Evolutionary conservation across 2,329 filamentous ascomycete species (phyloP), one percentile per base, ranked within the genome.

Genomic region (Magnaporthiopsis rhizophila): DNA sequence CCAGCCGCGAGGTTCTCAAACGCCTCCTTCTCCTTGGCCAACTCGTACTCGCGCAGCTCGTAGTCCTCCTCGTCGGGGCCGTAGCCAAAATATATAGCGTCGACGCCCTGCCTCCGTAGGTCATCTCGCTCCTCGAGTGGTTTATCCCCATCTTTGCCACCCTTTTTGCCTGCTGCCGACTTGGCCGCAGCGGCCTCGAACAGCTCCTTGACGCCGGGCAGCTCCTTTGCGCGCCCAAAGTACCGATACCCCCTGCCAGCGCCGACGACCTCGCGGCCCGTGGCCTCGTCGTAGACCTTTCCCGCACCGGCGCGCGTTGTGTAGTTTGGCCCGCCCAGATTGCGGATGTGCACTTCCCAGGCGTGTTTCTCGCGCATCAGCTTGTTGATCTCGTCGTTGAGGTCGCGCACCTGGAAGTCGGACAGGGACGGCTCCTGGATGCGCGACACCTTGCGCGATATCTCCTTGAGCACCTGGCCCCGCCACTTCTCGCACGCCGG

Each of bases 361-460:
- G 96, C 93, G 83, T 96, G 92, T 78, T 99, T 99, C 81, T 99
- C 95, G 68, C 92, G 88, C 91, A 99, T 97, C 67, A 97, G 84
- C 79, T 97, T 96, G 82, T 99, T 99, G 82, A 99, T 96, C 78
- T 99, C 95, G 77, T 99, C 95, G 80, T 99, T 99, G 74, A 99
- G 82, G 77, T 99, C 95, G 72, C 95, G 85, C 76, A 99, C 92
- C 81, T 98, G 95, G 80, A 90, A 98, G 82, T 99, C 95, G 77
- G 87, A 92, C n/a, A 99, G 83, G 60, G 89, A 88, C 11, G 86
- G 81, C 71, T 99, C 95, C 76, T 99, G 95, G 79, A 99, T 98
- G 74, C 91, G 91, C 68, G 92, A 92, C 65, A 99, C 92, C 78
- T 99, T 99, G 78, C 95, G 92, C 68, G 89, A 94, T 72, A 99